Percentiles rank a stretch among this genome's conserved stretches.
Conservation (phyloP, 768 basidiomycete species). For the Amanita phalloides region DNA sequence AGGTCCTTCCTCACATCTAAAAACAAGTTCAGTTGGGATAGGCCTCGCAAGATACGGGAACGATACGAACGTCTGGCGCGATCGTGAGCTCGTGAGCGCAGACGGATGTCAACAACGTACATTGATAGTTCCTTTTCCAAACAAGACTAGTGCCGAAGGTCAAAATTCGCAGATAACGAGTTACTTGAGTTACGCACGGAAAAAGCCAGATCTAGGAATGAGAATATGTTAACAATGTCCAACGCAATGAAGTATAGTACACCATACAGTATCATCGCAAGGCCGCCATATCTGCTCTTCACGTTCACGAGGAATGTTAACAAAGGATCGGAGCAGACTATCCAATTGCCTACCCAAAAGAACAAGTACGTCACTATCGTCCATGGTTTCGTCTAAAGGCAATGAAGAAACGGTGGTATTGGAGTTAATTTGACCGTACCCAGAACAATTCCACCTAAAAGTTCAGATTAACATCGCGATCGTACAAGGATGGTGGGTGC, state of each 20-base stretch:
- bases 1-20: background rate
- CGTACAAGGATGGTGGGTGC: background rate
- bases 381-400: background rate
- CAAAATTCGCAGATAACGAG: background rate
- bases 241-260: background rate
- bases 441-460: background rate
- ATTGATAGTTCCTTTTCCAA: background rate
- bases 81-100: background rate
- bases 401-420: background rate
- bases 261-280: background rate
- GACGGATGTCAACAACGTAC: background rate
- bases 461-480: background rate
- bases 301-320: background rate
- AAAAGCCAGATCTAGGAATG: background rate
- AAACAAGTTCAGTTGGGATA: background rate
- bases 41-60: background rate
- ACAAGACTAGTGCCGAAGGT: background rate
- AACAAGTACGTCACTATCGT: background rate
- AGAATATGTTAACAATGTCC: background rate
- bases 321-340: background rate
- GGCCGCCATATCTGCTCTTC: background rate
- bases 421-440: background rate
- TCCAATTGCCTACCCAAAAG: background rate
- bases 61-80: background rate
- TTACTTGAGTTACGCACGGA: background rate